Base-by-base conservation (phyloP, 176 grass and related monocot species). In the Bonia amplexicaulis region DNA sequence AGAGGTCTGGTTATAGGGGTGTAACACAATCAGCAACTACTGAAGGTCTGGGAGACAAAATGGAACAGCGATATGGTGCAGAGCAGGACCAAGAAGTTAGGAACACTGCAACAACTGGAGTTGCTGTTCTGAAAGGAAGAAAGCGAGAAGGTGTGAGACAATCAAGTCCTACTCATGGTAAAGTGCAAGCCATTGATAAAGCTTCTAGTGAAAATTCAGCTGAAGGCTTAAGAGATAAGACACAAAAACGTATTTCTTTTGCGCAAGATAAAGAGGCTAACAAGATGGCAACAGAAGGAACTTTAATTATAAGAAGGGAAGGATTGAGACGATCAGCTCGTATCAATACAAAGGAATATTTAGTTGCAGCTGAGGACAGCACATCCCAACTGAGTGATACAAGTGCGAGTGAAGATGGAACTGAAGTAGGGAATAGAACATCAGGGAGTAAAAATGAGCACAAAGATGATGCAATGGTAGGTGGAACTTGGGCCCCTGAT, bases 401-500 rank as follows among this genome's bases (percentile, higher is more conserved):
- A 31, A 68, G 25, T 69, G 79, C 85, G 62, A 49, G 46, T 66
- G 29, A 83, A 84, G 69, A 49, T 87, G 74, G 61, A 78, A 53
- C 58, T 85, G 71, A 53, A 84, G 64, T 49, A 61, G 39, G 42
- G 59, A 74, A 68, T 73, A 80, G 22, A 80, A 60, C 44, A 52
- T 54, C 76, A 48, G 65, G 33, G 42, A 48, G 75, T 19, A n/a
- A 11, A 67, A 74, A 51, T 23, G 41, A 74, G 65, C 61, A 62
- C 51, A 46, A 77, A 90, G 33, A 70, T 53, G 84, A 25, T 79
- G 69, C 60, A 51, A 66, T 17, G 62, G 12, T 71, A 19, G 12
- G 37, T 78, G 71, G 39, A 85, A 90, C 72, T 64, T 54, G 23
- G 61, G 86, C 59, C 29, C 29, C 66, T 80, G 83, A 96, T 85